Evolutionary conservation across 306 rosid species (phyloP).

Genomic region (Malus orientalis): DNA sequence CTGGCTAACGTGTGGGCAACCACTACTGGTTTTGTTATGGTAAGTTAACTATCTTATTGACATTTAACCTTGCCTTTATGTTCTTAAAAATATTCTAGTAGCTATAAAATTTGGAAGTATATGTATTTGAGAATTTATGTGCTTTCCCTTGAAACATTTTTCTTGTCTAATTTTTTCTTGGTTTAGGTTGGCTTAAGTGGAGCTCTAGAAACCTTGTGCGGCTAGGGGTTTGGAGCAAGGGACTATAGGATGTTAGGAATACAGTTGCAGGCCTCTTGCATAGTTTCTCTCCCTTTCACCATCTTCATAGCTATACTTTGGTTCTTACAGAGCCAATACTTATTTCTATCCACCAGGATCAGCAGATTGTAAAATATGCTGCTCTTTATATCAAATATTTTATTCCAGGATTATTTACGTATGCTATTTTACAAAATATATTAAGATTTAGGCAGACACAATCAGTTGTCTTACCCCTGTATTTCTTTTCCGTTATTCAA

Average conservation of each 20-base stretch:
- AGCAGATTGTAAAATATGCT: conserved; percentile 38
- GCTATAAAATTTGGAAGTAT: too few species aligned
- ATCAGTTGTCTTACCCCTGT: conserved; percentile 41
- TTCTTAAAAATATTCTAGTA: too few species aligned
- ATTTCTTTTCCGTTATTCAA: conserved; percentile 41
- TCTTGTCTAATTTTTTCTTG: too few species aligned
- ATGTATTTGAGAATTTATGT: too few species aligned
- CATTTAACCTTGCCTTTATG: too few species aligned
- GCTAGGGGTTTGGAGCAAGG: conserved; percentile 72
- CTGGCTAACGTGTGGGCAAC: too few species aligned
- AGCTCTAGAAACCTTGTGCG: conserved; percentile 74
- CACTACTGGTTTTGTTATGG: too few species aligned
- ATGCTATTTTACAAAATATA: conserved; percentile 50
- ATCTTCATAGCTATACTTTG: conserved; percentile 42
- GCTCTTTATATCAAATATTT: conserved; percentile 51
- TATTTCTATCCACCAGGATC: conserved; percentile 51
- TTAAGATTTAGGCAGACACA: conserved; percentile 67
- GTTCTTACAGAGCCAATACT: conserved; percentile 29
- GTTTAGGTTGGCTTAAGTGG: conserved; percentile 71
- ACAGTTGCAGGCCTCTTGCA: conserved; percentile 61
- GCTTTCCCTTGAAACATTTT: too few species aligned
- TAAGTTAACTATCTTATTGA: too few species aligned
- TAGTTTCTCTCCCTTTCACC: conserved; percentile 36
- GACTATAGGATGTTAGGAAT: conserved; percentile 52
- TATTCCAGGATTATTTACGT: conserved; percentile 63